phyloP scores from a whole-genome alignment of 2,329 filamentous ascomycete species.

The Cladophialophora chaetospira region DNA sequence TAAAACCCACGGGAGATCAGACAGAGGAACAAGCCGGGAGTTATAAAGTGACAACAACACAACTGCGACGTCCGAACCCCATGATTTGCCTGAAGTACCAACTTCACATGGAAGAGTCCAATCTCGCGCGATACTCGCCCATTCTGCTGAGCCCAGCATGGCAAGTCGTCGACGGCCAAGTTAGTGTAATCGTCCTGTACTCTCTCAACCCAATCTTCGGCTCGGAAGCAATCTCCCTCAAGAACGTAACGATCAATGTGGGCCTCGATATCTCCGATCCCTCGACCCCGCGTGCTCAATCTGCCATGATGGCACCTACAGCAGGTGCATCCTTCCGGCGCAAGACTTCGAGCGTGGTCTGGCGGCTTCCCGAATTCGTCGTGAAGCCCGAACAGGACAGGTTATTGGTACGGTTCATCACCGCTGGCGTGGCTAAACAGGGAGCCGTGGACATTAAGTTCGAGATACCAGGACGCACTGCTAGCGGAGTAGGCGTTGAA shows the following conservation, averaged over 20 bases:
- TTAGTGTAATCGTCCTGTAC: constrained; percentile 84
- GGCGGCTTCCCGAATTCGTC: constrained; percentile 52
- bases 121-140: constrained; percentile 64
- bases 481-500: constrained; percentile 67
- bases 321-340: constrained; percentile 48
- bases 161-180: constrained; percentile 81
- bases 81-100: constrained; percentile 91
- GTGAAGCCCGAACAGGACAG: constrained; percentile 59
- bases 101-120: constrained; percentile 68
- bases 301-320: constrained; percentile 51
- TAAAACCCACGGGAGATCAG: constrained; percentile 15
- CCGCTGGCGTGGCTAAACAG: constrained; percentile 70
- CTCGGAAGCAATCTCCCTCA: constrained; percentile 54
- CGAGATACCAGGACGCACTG: constrained; percentile 64
- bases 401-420: constrained; percentile 82
- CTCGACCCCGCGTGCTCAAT: constrained; percentile 45
- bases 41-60: constrained; percentile 73
- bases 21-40: constrained; percentile 66
- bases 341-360: constrained; percentile 49
- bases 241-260: constrained; percentile 75
- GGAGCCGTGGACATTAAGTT: constrained; percentile 82
- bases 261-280: constrained; percentile 45
- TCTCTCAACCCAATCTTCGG: constrained; percentile 73
- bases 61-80: constrained; percentile 64
- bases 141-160: constrained; percentile 73